These are phyloP conservation scores for Mentha longifolia DNA, from an alignment of 257 asterid genomes.

Conservation along the genomic window DNA sequence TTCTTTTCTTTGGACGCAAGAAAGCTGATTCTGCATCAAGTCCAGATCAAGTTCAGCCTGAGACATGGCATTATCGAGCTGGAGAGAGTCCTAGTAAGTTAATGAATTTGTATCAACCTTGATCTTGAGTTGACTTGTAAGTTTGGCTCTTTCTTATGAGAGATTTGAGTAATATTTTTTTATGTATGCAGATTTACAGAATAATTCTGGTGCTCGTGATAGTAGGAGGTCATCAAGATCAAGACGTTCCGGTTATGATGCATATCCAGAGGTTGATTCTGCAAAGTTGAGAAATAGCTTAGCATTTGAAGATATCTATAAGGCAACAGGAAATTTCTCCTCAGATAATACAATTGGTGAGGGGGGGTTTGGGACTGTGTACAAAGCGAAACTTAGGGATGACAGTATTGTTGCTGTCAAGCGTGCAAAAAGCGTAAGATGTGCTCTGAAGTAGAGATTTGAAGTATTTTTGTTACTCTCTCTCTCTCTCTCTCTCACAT, in stretches of 20 bases:
- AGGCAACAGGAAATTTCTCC: constrained; percentile 61
- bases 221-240: constrained; percentile 41
- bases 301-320: constrained; percentile 50
- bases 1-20: constrained; percentile 37
- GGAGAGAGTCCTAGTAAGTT: constrained; percentile 49
- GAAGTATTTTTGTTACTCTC: neutral
- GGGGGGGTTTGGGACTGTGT: constrained; percentile 69
- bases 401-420: constrained; percentile 60
- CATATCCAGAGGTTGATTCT: constrained; percentile 37
- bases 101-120: constrained; percentile 10
- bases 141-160: neutral
- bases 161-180: neutral
- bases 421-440: constrained; percentile 60
- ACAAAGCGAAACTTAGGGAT: constrained; percentile 51
- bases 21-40: constrained; percentile 36
- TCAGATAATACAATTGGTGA: constrained; percentile 56
- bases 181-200: constrained; percentile 40
- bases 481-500: constrained; percentile 20
- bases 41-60: constrained; percentile 28
- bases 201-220: constrained; percentile 35
- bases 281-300: constrained; percentile 30
- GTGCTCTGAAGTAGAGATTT: neutral
- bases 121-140: neutral
- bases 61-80: constrained; percentile 21
- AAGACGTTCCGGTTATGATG: constrained; percentile 33